phyloP scores from a whole-genome alignment of 768 basidiomycete species.

The Suillus luteus region DNA sequence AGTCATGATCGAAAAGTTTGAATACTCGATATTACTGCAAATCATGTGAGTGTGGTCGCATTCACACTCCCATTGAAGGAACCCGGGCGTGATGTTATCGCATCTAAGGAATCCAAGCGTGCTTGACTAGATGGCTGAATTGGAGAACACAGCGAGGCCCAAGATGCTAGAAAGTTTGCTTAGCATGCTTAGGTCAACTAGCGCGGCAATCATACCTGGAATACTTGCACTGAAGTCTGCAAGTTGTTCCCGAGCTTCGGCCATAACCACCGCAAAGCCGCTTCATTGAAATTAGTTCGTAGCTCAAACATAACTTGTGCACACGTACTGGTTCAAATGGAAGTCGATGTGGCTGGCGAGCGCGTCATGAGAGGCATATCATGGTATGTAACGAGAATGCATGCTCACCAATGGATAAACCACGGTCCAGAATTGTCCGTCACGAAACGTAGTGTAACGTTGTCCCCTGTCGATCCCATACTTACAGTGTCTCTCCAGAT shows the following conservation, averaged over 20 bases:
- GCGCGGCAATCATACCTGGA: constrained; percentile 21
- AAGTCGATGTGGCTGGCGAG: constrained; percentile 34
- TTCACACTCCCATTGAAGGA: not conserved
- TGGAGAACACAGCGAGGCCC: constrained; percentile 22
- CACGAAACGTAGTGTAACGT: constrained; percentile 57
- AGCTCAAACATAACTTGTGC: not conserved
- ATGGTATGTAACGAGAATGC: not conserved
- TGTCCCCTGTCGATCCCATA: constrained; percentile 38
- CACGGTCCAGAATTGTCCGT: constrained; percentile 71
- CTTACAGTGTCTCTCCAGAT: constrained; percentile 37
- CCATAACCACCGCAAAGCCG: constrained; percentile 35
- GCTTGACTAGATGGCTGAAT: constrained; percentile 7
- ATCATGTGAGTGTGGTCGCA: not conserved
- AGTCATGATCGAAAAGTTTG: not conserved
- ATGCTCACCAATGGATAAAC: constrained; percentile 45
- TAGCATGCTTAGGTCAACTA: not conserved
- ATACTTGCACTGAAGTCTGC: not conserved
- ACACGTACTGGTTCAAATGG: constrained; percentile 28
- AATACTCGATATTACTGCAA: not conserved
- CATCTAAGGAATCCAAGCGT: not conserved
- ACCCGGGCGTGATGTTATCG: not conserved
- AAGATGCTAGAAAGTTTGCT: constrained; percentile 19
- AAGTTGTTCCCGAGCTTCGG: constrained; percentile 26
- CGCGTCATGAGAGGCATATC: not conserved
- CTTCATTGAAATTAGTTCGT: constrained; percentile 18